These are phyloP conservation scores for Amauroascus niger DNA, from an alignment of 2,329 filamentous ascomycete species.

Conservation along the genomic window DNA sequence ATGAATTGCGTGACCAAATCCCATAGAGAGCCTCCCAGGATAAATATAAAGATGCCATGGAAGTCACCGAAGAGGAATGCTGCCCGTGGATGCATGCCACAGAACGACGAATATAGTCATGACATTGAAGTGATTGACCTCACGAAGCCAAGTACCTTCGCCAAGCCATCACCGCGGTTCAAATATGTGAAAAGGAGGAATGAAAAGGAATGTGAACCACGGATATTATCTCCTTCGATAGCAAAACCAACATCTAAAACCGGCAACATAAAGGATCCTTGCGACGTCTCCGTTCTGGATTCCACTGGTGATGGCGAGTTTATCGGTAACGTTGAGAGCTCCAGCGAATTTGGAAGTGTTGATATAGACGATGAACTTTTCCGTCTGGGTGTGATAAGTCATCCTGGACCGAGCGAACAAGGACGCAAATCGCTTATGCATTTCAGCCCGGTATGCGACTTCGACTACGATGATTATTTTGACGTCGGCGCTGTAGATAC, in stretches of 20 bases:
- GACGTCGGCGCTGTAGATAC: not conserved
- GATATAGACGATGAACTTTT: conserved; percentile 2
- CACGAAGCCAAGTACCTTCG: conserved; percentile 1
- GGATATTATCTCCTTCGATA: not conserved
- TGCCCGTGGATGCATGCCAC: conserved; percentile 10
- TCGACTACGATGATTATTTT: conserved; percentile 3
- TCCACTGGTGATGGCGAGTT: not conserved
- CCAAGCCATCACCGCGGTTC: conserved; percentile 1
- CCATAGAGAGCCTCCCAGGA: not conserved
- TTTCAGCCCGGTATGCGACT: not conserved
- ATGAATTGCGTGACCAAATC: not conserved
- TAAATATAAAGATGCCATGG: conserved; percentile 6
- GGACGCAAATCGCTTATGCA: not conserved
- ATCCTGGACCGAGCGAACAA: not conserved
- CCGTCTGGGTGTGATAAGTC: not conserved
- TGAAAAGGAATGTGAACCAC: not conserved
- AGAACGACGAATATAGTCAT: conserved; percentile 16
- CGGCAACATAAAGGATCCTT: not conserved
- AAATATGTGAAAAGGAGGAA: conserved; percentile 6
- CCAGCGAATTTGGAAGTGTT: conserved; percentile 5
- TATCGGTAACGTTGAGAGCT: not conserved
- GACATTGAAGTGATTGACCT: conserved; percentile 17
- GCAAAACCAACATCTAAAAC: not conserved
- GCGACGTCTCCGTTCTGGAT: not conserved
- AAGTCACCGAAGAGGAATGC: conserved; percentile 21